These are phyloP conservation scores for Wickerhamomyces bisporus DNA, from an alignment of 805 yeast species.

Conservation along the genomic window DNA sequence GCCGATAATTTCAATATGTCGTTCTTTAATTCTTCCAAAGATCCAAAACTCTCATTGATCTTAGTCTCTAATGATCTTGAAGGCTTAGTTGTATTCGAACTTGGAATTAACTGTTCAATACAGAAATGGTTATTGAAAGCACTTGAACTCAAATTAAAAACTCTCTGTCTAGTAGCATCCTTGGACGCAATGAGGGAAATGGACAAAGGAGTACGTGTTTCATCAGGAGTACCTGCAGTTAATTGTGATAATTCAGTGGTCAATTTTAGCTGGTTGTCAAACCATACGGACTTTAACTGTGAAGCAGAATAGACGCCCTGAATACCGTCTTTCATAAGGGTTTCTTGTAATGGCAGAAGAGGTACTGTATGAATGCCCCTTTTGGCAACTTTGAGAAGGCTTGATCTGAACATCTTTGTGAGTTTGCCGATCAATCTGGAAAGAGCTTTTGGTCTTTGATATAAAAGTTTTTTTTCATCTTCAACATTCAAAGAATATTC, in stretches of 20 bases:
- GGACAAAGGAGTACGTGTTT: conserved; percentile 69
- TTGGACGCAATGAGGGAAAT: conserved; percentile 62
- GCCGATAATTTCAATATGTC: conserved; percentile 16
- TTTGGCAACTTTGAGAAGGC: conserved; percentile 4
- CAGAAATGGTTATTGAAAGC: conserved; percentile 90
- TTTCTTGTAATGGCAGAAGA: conserved; percentile 35
- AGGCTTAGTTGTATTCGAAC: conserved; percentile 26
- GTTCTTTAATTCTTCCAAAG: conserved; percentile 15
- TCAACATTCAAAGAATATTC: no score
- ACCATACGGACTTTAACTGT: conserved; percentile 77
- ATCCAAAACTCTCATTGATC: conserved; percentile 35
- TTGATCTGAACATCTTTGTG: conserved; percentile 1
- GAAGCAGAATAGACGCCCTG: conserved; percentile 57
- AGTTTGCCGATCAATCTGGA: no score
- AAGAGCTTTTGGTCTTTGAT: no score
- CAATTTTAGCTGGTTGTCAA: conserved; percentile 64
- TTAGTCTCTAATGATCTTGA: conserved; percentile 30
- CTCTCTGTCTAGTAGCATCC: conserved; percentile 56
- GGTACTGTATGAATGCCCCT: conserved; percentile 61
- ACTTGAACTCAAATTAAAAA: conserved; percentile 87
- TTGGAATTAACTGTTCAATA: conserved; percentile 51
- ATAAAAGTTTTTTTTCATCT: background rate
- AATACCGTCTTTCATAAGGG: conserved; percentile 44
- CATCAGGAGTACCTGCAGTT: conserved; percentile 77
- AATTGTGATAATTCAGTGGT: conserved; percentile 55